Evolutionary conservation across 2,329 filamentous ascomycete genomes (phyloP).

Genomic region (Aureobasidium vineae): DNA sequence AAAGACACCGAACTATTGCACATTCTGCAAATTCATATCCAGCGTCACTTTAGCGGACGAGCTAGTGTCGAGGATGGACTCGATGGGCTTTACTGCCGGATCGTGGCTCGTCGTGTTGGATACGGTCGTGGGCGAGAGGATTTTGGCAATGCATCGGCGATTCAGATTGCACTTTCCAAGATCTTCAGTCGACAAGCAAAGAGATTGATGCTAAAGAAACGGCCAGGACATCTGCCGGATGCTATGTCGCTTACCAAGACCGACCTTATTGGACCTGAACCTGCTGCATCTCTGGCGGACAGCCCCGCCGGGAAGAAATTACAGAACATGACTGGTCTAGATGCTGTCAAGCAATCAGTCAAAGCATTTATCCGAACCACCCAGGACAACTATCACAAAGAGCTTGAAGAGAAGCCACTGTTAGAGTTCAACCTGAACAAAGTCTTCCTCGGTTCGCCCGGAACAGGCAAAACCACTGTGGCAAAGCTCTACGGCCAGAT

Average conservation of each 20-base stretch:
- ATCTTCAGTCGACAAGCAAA: background rate
- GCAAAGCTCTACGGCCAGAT: constrained; percentile 68
- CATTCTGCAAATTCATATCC: constrained; percentile 61
- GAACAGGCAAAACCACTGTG: constrained; percentile 78
- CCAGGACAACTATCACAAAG: background rate
- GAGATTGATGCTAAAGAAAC: background rate
- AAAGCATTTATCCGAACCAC: background rate
- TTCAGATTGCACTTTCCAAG: background rate
- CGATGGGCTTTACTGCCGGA: constrained; percentile 1
- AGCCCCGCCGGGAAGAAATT: background rate
- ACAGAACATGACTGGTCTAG: background rate
- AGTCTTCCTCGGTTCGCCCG: constrained; percentile 68
- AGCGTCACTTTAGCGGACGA: constrained; percentile 43
- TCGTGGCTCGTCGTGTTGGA: background rate
- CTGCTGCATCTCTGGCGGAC: background rate
- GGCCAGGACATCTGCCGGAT: background rate
- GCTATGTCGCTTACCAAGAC: background rate
- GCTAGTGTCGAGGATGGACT: background rate
- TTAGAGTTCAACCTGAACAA: background rate
- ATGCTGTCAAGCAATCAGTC: background rate
- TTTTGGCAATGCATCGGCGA: background rate
- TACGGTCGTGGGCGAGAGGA: background rate
- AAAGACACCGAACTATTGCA: constrained; percentile 60
- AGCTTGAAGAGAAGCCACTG: background rate
- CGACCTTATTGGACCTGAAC: background rate